A percentile compares a stretch with the other conserved stretches of the same genome.
These are phyloP conservation scores for Nemania abortiva DNA, from an alignment of 2,329 filamentous ascomycete species.

Conservation along the genomic window DNA sequence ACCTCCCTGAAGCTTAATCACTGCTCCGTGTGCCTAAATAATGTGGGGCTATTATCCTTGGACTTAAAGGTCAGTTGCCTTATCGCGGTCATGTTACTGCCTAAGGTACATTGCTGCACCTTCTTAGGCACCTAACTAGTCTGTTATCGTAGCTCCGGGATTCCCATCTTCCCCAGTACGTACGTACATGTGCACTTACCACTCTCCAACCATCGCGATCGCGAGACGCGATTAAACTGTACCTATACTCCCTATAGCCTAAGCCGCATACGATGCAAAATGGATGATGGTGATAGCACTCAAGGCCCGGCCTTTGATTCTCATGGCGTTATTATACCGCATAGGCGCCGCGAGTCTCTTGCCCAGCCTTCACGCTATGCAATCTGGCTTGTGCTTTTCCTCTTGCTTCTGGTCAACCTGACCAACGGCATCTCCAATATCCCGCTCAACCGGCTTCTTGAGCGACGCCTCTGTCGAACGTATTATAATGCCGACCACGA, in stretches of 20 bases:
- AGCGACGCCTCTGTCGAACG: constrained; percentile 62
- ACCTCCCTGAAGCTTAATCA: no score
- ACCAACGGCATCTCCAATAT: constrained; percentile 62
- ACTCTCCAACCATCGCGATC: not conserved
- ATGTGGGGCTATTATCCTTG: no score
- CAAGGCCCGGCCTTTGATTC: constrained; percentile 3
- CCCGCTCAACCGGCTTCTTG: constrained; percentile 61
- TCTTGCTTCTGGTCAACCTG: constrained; percentile 62
- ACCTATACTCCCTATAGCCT: not conserved
- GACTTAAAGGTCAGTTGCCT: no score
- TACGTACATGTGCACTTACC: not conserved
- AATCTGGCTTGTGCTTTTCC: constrained; percentile 52
- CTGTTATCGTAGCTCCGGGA: not conserved
- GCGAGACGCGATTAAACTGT: not conserved
- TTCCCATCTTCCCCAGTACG: not conserved
- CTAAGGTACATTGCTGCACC: no score
- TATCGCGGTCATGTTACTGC: no score
- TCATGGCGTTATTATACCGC: not conserved
- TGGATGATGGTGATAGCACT: constrained; percentile 31
- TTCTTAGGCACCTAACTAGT: not conserved
- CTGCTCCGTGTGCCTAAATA: no score
- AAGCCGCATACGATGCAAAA: constrained; percentile 2
- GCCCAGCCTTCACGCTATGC: constrained; percentile 12
- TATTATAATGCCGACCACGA: constrained; percentile 59
- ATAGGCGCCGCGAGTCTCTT: not conserved